Evolutionary conservation across 345 rosid genomes (phyloP).

Genomic region (Ricinus communis): DNA sequence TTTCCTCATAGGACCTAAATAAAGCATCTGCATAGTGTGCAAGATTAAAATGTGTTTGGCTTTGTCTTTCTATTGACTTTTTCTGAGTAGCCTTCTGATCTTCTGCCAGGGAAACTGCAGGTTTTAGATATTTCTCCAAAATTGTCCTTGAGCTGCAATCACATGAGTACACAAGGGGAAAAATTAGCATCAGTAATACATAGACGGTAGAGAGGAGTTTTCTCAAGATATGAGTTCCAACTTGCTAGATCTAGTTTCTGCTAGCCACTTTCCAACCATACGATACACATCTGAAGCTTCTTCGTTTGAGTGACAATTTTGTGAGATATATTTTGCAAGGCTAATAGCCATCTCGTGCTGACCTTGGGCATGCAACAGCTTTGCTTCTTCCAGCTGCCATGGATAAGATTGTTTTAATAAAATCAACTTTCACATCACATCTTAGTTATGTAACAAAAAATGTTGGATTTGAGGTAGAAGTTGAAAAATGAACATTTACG

Average conservation of each 20-base stretch:
- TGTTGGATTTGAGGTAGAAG: background rate
- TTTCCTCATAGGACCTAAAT: slow-evolving; percentile 83
- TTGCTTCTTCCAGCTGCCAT: slow-evolving; percentile 93
- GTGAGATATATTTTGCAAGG: slow-evolving; percentile 76
- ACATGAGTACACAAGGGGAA: slow-evolving; percentile 8
- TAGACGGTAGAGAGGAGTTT: slow-evolving; percentile 11
- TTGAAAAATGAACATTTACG: background rate
- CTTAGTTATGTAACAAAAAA: background rate
- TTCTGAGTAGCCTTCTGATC: slow-evolving; percentile 48
- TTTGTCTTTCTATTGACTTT: slow-evolving; percentile 66
- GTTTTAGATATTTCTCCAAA: slow-evolving; percentile 87
- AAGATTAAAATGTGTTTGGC: slow-evolving; percentile 83
- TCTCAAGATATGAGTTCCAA: slow-evolving; percentile 26
- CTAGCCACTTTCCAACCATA: slow-evolving; percentile 96
- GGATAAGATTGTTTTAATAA: background rate
- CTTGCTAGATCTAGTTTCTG: slow-evolving; percentile 98
- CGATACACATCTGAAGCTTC: slow-evolving; percentile 74
- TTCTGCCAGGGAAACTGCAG: slow-evolving; percentile 79
- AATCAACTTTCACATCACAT: background rate
- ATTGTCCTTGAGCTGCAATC: slow-evolving; percentile 86
- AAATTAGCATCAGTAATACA: slow-evolving; percentile 18
- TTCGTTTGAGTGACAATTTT: slow-evolving; percentile 58
- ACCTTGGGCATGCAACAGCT: slow-evolving; percentile 87
- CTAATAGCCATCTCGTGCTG: slow-evolving; percentile 91
- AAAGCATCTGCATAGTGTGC: slow-evolving; percentile 96